These are phyloP conservation scores for Schwanniomyces polymorphus DNA, from an alignment of 805 yeast genomes.

Conservation along the genomic window DNA sequence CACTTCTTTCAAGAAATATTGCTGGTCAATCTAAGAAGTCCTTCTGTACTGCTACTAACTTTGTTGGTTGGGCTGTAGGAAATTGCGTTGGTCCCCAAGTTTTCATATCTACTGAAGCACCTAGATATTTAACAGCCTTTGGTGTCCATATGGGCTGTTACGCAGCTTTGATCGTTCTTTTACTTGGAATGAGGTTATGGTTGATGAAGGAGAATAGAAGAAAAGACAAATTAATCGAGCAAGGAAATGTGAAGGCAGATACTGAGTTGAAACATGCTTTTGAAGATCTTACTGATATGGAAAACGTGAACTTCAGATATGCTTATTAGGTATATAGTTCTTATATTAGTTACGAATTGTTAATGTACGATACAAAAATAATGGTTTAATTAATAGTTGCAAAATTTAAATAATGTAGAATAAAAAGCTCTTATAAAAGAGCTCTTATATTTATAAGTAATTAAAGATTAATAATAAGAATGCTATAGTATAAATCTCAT, in stretches of 20 bases:
- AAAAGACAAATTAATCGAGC: conserved; percentile 9
- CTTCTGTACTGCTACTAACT: conserved; percentile 18
- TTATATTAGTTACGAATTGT: neutral
- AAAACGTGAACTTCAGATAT: conserved; percentile 13
- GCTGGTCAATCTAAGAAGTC: conserved; percentile 25
- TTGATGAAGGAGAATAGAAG: conserved; percentile 11
- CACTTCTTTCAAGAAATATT: conserved; percentile 15
- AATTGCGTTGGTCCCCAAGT: conserved; percentile 26
- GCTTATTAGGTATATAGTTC: neutral
- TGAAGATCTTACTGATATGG: conserved; percentile 21
- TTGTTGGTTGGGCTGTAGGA: conserved; percentile 23
- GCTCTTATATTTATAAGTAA: too few relatives aligned
- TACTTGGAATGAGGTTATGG: conserved; percentile 13
- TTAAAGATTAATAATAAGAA: too few relatives aligned
- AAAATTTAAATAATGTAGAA: neutral
- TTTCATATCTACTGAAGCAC: conserved; percentile 20
- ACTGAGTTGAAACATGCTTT: conserved; percentile 18
- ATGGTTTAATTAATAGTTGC: neutral
- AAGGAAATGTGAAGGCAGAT: conserved; percentile 6
- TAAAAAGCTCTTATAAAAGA: too few relatives aligned
- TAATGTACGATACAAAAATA: neutral
- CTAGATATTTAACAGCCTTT: conserved; percentile 20
- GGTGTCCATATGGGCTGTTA: conserved; percentile 15
- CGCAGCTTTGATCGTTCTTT: conserved; percentile 15
- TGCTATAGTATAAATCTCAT: too few relatives aligned